Base-by-base conservation (phyloP, 306 rosid species). In the Gastrolobium villosum region DNA sequence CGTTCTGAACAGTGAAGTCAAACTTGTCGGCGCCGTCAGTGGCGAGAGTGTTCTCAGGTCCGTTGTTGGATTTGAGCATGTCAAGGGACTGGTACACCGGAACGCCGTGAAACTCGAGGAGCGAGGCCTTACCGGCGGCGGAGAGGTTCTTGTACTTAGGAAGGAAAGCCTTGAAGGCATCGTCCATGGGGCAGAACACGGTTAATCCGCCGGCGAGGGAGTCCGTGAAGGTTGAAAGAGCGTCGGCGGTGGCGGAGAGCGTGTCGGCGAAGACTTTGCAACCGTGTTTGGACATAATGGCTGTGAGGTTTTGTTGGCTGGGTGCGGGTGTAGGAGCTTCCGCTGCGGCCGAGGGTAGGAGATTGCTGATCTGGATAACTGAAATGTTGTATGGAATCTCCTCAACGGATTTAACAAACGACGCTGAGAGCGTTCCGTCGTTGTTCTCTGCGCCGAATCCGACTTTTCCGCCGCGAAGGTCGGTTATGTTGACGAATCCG, bases 401-500 rank as follows among this genome's bases (percentile, higher is more conserved):
- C 70, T 92, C 79, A 0, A 95, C 83, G 30, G 97, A 88, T 72
- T 95, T 95, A 4, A 95, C 91, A 62, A 83, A 95, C 20, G 26
- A 72, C 1, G 93, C 79, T 3, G 91, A 14, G 54, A 95, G 88
- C 0, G 53, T 31, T 7, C 94, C 93, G 77, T 57, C 89, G 75
- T 85, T 88, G 74, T 88, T 75, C 20, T 88, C 78, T 11, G 97
- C 87, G 13, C 90, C 84, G 57, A 95, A 91, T 0, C 91, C 97
- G 61, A 95, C 97, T 44, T 89, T 95, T 0, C 99, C 99, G 28
- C 98, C 98, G 34, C 14, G 83, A 8, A 89, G 88, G 67, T 91
- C 94, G 14, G 99, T 95, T 52, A 95, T 95, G 88, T 95, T 95
- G 48, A 95, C 92, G 78, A 91, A 88, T 2, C 99, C 99, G 2